A percentile compares a stretch with the other conserved stretches of the same genome.
Evolutionary conservation across 202 grass and related monocot genomes (phyloP).

Genomic region (Sporobolus alterniflorus): DNA sequence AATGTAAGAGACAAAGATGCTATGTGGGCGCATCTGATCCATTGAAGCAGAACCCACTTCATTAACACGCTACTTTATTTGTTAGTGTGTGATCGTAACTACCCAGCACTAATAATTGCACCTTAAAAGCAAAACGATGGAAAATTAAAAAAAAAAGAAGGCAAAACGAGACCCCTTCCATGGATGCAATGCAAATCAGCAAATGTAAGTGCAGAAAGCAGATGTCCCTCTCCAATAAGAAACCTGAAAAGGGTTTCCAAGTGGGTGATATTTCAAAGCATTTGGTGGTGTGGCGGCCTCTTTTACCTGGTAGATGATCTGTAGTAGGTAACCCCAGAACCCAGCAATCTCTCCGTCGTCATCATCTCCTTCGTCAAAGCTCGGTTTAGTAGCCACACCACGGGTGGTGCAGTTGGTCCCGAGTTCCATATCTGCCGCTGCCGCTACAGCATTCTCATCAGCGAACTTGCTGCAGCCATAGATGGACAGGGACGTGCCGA

Average conservation of each 20-base stretch:
- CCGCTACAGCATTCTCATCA: constrained; percentile 5
- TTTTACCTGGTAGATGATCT: constrained; percentile 96
- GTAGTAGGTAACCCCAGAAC: constrained; percentile 94
- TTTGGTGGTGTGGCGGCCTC: constrained; percentile 25
- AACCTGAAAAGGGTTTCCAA: constrained; percentile 22
- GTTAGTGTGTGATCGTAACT: constrained; percentile 44
- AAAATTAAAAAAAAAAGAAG: too few relatives aligned
- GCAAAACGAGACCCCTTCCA: constrained; percentile 37
- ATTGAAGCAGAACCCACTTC: constrained; percentile 40
- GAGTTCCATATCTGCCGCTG: constrained; percentile 48
- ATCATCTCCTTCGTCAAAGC: constrained; percentile 5
- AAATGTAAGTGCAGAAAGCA: constrained; percentile 11
- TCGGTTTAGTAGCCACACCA: constrained; percentile 38
- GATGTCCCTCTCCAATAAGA: constrained; percentile 30
- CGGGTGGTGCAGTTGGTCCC: constrained; percentile 35
- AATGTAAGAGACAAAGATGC: constrained; percentile 47
- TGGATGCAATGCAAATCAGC: constrained; percentile 29
- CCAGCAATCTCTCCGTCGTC: constrained; percentile 69
- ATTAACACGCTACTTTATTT: constrained; percentile 44
- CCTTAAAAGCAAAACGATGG: constrained; percentile 50
- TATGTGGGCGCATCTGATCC: constrained; percentile 34
- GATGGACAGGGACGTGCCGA: constrained; percentile 73
- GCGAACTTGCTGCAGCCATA: constrained; percentile 80
- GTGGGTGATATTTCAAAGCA: constrained; percentile 36
- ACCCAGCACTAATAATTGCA: constrained; percentile 54